Conservation (phyloP, 169 alveolate species). For the Plasmodium cynomolgi region DNA sequence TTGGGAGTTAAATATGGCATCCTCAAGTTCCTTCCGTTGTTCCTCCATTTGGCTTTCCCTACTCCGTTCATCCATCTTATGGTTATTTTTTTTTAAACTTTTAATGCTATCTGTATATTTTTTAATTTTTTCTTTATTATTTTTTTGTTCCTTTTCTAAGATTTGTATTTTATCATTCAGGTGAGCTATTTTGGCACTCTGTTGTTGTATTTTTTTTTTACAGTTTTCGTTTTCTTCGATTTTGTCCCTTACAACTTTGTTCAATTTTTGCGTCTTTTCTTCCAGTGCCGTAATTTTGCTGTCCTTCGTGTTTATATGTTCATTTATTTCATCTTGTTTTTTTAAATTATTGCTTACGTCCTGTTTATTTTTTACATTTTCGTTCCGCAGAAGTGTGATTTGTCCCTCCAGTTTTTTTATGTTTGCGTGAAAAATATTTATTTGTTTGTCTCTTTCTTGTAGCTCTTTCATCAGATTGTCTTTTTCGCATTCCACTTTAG, state of each 20-base stretch:
- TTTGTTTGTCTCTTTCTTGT: slow-evolving; percentile 13
- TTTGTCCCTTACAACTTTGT: slow-evolving; percentile 28
- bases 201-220: slow-evolving; percentile 55
- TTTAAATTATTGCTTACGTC: slow-evolving; percentile 32
- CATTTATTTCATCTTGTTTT: slow-evolving; percentile 57
- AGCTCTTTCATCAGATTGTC: slow-evolving; percentile 14
- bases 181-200: slow-evolving; percentile 6
- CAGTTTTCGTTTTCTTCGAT: slow-evolving; percentile 44
- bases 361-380: slow-evolving; percentile 30
- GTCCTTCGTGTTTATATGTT: slow-evolving; percentile 27
- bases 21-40: slow-evolving; percentile 24
- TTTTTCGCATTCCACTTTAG: not conserved
- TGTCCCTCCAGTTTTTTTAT: slow-evolving; percentile 5
- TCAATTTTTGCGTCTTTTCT: slow-evolving; percentile 30
- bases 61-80: slow-evolving; percentile 10
- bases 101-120: slow-evolving; percentile 23
- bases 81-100: slow-evolving; percentile 26
- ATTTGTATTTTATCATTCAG: slow-evolving; percentile 29
- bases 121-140: slow-evolving; percentile 49
- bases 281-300: slow-evolving; percentile 5
- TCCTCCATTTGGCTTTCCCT: slow-evolving; percentile 15
- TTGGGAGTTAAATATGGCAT: slow-evolving; percentile 47
- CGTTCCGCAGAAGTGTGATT: slow-evolving; percentile 14
- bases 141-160: slow-evolving; percentile 21
- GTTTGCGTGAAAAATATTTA: not conserved